A percentile compares a stretch with the other conserved stretches of the same genome.
Conservation (phyloP, 2,329 filamentous ascomycete species). For the Colletotrichum higginsianum region DNA sequence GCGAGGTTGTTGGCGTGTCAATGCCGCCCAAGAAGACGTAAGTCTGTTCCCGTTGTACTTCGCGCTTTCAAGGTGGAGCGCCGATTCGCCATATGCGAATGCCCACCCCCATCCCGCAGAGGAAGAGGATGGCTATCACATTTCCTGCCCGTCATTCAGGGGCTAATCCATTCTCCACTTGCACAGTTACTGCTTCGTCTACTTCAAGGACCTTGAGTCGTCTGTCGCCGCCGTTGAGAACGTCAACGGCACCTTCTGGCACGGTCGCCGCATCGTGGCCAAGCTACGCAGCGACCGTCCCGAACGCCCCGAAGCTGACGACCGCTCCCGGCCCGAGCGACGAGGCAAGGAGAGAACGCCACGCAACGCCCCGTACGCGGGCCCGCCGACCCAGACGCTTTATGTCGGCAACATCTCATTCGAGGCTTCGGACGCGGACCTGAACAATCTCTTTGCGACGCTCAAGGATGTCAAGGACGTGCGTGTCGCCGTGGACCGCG, state of each 20-base stretch:
- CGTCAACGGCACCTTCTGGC: constrained; percentile 43
- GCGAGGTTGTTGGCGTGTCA: constrained; percentile 45
- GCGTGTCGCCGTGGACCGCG: constrained; percentile 85
- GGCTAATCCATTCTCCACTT: background rate
- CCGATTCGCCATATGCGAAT: no score
- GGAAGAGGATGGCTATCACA: background rate
- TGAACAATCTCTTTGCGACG: constrained; percentile 82
- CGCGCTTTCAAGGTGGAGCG: background rate
- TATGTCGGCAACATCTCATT: constrained; percentile 91
- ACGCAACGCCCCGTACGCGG: background rate
- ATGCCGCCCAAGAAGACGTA: constrained; percentile 27
- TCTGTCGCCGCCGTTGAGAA: constrained; percentile 25
- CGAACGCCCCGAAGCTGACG: background rate
- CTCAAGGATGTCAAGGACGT: constrained; percentile 81
- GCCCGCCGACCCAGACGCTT: constrained; percentile 62
- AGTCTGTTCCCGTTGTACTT: background rate
- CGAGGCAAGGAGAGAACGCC: no score
- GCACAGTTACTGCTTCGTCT: constrained; percentile 37
- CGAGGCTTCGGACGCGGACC: constrained; percentile 86
- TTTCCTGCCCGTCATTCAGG: no score
- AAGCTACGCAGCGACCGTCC: background rate
- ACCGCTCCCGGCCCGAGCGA: no score
- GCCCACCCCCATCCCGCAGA: background rate
- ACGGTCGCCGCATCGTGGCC: constrained; percentile 40
- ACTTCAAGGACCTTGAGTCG: constrained; percentile 22